Evolutionary conservation across 140 eudicot species (phyloP).

Genomic region (Stevia rebaudiana): DNA sequence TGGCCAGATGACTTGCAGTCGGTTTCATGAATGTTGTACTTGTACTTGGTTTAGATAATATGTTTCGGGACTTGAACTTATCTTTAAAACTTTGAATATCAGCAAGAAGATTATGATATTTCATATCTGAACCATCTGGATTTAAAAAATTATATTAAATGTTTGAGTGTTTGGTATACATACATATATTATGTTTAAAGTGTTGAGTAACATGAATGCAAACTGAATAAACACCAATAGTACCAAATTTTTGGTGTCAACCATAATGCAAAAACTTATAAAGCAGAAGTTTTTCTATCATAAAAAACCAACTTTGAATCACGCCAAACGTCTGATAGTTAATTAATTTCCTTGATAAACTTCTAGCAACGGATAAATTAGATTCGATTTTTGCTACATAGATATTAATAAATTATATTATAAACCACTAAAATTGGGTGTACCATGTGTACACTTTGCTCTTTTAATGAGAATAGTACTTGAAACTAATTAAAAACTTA

Average conservation of each 20-base stretch:
- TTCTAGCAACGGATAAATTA: too few relatives aligned
- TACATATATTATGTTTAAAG: too few relatives aligned
- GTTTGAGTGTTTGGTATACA: too few relatives aligned
- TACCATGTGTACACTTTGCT: not conserved
- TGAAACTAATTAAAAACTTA: not conserved
- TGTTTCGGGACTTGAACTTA: slow-evolving; percentile 21
- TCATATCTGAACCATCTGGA: slow-evolving; percentile 24
- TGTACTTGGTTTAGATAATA: slow-evolving; percentile 23
- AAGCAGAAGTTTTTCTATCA: too few relatives aligned
- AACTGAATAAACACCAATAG: too few relatives aligned
- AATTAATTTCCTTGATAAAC: too few relatives aligned
- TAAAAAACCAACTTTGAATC: too few relatives aligned
- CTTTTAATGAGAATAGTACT: not conserved
- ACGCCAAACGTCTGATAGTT: too few relatives aligned
- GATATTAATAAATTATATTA: not conserved
- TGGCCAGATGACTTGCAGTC: slow-evolving; percentile 69
- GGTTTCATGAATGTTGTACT: slow-evolving; percentile 51
- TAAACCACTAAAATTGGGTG: not conserved
- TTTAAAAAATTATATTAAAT: too few relatives aligned
- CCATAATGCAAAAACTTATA: too few relatives aligned
- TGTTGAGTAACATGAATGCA: too few relatives aligned
- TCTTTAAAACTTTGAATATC: slow-evolving; percentile 23
- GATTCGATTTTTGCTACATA: not conserved
- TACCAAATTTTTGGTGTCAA: too few relatives aligned
- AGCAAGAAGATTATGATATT: slow-evolving; percentile 1